Evolutionary conservation across 1,284 basidiomycete species (phyloP).

Genomic region (Inonotus obliquus): DNA sequence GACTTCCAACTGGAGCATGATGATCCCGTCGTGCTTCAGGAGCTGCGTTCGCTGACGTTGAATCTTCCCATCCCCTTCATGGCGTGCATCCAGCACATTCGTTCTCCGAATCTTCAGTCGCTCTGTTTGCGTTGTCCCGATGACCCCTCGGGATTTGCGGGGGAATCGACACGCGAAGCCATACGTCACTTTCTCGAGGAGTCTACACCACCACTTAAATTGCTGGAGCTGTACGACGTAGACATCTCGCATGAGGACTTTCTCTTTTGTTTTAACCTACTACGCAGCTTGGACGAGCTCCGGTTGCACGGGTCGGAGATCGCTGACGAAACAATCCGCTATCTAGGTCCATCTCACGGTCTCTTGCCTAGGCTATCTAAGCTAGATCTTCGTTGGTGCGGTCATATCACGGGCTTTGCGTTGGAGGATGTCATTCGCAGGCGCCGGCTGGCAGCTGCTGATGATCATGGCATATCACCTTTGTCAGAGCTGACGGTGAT

Average conservation of each 20-base stretch:
- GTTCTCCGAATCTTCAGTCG: slow-evolving; percentile 37
- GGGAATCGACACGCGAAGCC: slow-evolving; percentile 35
- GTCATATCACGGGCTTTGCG: slow-evolving; percentile 46
- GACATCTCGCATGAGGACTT: slow-evolving; percentile 43
- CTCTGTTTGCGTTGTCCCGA: slow-evolving; percentile 43
- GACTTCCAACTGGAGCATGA: slow-evolving; percentile 4
- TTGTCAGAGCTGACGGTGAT: slow-evolving; percentile 50
- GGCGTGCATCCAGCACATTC: slow-evolving; percentile 29
- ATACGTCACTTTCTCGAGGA: slow-evolving; percentile 38
- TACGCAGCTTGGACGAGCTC: slow-evolving; percentile 43
- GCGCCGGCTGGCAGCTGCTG: slow-evolving; percentile 23
- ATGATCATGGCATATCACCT: slow-evolving; percentile 21
- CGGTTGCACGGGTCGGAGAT: slow-evolving; percentile 59
- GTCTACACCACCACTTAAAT: slow-evolving; percentile 39
- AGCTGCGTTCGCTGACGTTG: slow-evolving; percentile 15
- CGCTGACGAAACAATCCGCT: slow-evolving; percentile 41
- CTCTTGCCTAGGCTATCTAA: slow-evolving; percentile 44
- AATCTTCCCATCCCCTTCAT: slow-evolving; percentile 12
- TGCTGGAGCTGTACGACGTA: slow-evolving; percentile 54
- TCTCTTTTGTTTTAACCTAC: slow-evolving; percentile 33
- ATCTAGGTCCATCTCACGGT: slow-evolving; percentile 37
- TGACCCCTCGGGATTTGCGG: slow-evolving; percentile 34
- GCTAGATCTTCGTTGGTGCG: slow-evolving; percentile 60
- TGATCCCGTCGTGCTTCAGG: slow-evolving; percentile 1
- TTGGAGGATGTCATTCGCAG: slow-evolving; percentile 46